Conservation (phyloP, 1,139 yeast species). For the Debaryomyces nepalensis region DNA sequence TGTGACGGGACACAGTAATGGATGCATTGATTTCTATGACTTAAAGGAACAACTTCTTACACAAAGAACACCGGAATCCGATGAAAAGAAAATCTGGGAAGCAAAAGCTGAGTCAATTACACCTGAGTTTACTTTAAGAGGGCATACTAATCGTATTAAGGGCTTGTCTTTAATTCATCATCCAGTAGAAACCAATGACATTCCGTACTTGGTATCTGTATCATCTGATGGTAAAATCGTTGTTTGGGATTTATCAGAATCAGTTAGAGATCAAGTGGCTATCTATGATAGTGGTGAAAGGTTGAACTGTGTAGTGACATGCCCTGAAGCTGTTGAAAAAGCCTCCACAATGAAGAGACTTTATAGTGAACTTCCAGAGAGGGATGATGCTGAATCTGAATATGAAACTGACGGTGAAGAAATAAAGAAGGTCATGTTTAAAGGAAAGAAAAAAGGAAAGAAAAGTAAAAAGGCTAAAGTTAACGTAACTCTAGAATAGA, state of each 20-base stretch:
- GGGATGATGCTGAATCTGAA: conserved; percentile 58
- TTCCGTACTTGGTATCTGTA: conserved; percentile 70
- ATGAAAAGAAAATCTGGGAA: conserved; percentile 35
- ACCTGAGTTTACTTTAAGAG: conserved; percentile 65
- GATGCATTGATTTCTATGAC: conserved; percentile 64
- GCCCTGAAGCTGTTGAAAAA: conserved; percentile 81
- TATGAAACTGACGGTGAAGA: conserved; percentile 64
- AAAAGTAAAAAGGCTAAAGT: conserved; percentile 50
- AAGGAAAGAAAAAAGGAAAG: conserved; percentile 46
- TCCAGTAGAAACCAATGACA: conserved; percentile 34
- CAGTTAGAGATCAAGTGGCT: conserved; percentile 74
- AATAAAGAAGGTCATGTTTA: conserved; percentile 50
- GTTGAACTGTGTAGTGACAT: conserved; percentile 79
- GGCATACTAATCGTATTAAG: conserved; percentile 87
- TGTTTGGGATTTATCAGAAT: conserved; percentile 72
- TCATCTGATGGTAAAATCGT: conserved; percentile 94
- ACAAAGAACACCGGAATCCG: conserved; percentile 26
- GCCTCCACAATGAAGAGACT: conserved; percentile 73
- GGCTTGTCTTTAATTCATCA: conserved; percentile 63
- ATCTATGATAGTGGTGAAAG: conserved; percentile 94
- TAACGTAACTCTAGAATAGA: conserved; percentile 58
- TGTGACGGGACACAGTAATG: conserved; percentile 73
- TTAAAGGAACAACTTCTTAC: conserved; percentile 26
- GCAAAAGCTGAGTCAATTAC: conserved; percentile 35
- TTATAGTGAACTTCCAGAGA: conserved; percentile 41